Base-by-base conservation (phyloP, 345 rosid species). In the Iberis pinnata region DNA sequence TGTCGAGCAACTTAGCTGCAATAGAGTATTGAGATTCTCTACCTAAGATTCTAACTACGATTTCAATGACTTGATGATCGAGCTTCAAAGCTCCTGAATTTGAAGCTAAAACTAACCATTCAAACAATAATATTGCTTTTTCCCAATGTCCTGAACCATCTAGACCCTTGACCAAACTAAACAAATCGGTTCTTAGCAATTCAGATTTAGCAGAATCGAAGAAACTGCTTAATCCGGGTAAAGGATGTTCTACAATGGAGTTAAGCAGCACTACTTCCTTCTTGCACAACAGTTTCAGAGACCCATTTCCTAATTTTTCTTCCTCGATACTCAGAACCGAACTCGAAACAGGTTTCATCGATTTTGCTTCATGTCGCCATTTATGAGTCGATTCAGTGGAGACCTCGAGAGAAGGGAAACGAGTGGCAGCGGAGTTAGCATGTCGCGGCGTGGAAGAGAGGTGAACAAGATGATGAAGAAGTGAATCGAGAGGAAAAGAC, bases 401-500 rank as follows among this genome's bases (percentile, higher is more conserved):
- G 49, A 71, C 52, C 14, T 67, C 65, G 45, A 80, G 80, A 58
- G 87, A 66, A 27, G 80, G 69, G 55, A 60, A 67, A 36, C 58
- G 78, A 51, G 76, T 9, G 9, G 47, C 50, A 19, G 53, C 48
- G 53, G 58, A 56, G 14, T 58, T 45, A 27, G 67, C 4, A 5
- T 58, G 29, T 4, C 60, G 41, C 4, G 77, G 40, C 2, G 82
- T 53, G 9, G 89, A 66, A 25, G 97, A 86, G 55, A 85, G 76
- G 47, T 75, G 89, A 15, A 73, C 83, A 61, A 89, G 97, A 60
- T 81, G 80, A 44, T 86, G 79, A 32, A 89, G 83, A 36, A 89
- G 78, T 0, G 90, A 78, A 45, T 89, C 95, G 8, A 86, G 70
- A 24, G 86, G 88, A 13, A 73, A 59, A 1, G 81, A 59, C 1